Base-by-base conservation (phyloP, 345 rosid species). In the Theobroma cacao region DNA sequence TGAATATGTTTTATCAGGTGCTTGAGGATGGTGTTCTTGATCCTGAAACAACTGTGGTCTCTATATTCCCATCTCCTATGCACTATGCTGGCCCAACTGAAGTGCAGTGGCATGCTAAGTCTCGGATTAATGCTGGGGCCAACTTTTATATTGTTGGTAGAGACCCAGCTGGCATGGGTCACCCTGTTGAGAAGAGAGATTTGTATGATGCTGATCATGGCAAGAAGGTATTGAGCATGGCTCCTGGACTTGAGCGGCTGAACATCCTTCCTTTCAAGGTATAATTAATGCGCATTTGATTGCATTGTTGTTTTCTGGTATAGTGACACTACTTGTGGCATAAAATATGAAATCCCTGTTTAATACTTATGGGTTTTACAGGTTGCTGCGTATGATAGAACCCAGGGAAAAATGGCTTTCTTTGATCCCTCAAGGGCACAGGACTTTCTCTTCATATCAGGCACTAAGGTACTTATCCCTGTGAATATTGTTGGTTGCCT, bases 91-190 rank as follows among this genome's bases (percentile, higher is more conserved):
- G 99, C 77, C 99, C 99, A 24, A 96, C 99, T 0, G 99, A 96
- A 90, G 99, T 96, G 80, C 99, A 96, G 82, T 96, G 99, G 99
- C 99, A 96, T 38, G 99, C 99, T 40, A 96, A 96, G 84, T 97
- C 97, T 75, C 89, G 99, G 77, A 94, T 96, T 76, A 96, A 96
- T 78, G 99, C 99, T 0, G 99, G 99, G 73, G 99, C 99, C 70
- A 91, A 96, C 88, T 96, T 96, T 59, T 96, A 96, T 87, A 96
- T 96, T 66, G 99, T 96, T n/a, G 99, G 99, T 80, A 88, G 99
- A 80, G 98, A 96, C 78, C 99, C 99, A 1, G 99, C 99, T 13
- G 99, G 99, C 72, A 96, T 96, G 99, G 83, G 97, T 79, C 99
- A 96, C 80, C 99, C 99, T 0, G 86, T 90, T 56, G 98, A 94